These are phyloP conservation scores for Zymoseptoria crescenta DNA, from an alignment of 2,329 filamentous ascomycete species.

Conservation along the genomic window DNA sequence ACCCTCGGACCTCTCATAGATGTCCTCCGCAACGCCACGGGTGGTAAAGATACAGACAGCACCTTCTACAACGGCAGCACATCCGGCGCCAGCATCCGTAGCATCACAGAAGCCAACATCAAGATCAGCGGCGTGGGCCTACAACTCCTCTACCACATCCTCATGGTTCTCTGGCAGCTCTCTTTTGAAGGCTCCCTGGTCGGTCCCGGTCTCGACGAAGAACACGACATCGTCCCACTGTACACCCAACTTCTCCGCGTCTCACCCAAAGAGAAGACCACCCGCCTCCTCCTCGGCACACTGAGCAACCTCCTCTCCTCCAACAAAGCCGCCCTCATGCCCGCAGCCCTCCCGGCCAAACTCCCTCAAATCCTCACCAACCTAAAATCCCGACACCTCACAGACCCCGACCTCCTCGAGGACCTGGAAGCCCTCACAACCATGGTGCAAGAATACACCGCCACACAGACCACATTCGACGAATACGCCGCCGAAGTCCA, in stretches of 20 bases:
- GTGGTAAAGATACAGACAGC: conserved; percentile 61
- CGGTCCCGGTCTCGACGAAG: conserved; percentile 77
- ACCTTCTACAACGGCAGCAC: conserved; percentile 44
- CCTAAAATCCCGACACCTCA: conserved; percentile 45
- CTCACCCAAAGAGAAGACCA: conserved; percentile 97
- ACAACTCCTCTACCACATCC: conserved; percentile 87
- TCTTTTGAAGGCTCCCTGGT: conserved; percentile 72
- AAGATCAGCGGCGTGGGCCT: conserved; percentile 67
- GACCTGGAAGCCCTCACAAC: conserved; percentile 41
- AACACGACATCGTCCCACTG: conserved; percentile 84
- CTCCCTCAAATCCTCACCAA: conserved; percentile 58
- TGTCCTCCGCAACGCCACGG: conserved; percentile 68
- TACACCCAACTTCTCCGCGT: conserved; percentile 88
- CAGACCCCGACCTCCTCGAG: conserved; percentile 46
- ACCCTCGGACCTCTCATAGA: conserved; percentile 74
- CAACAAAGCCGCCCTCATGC: conserved; percentile 62
- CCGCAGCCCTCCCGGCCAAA: conserved; percentile 76
- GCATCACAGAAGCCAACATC: conserved; percentile 59
- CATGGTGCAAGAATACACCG: conserved; percentile 79
- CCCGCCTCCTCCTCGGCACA: conserved; percentile 79
- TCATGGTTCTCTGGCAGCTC: conserved; percentile 91
- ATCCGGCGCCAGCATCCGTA: conserved; percentile 29
- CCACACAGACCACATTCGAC: conserved; percentile 59
- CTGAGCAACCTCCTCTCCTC: conserved; percentile 76
- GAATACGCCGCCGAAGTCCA: conserved; percentile 73